Conservation (phyloP, 495 filamentous ascomycete species). For the Penicillium simplicissimum region DNA sequence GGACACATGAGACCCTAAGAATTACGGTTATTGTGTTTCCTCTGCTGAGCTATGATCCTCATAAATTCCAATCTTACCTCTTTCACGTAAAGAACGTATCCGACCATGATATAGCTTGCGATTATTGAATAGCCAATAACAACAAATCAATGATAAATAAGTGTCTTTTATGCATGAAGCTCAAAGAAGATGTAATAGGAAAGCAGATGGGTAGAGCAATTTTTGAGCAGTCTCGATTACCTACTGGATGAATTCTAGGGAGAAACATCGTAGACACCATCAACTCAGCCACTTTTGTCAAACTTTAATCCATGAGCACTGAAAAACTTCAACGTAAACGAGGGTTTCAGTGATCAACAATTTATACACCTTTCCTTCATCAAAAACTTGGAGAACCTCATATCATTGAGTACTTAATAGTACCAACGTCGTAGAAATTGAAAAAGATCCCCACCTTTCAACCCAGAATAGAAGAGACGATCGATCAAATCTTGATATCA, state of each 20-base stretch:
- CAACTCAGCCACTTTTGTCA: background rate
- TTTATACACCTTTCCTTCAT: background rate
- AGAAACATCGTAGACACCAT: no score
- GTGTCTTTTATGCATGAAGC: background rate
- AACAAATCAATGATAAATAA: background rate
- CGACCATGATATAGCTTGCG: background rate
- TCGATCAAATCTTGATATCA: no score
- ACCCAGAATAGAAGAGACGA: background rate
- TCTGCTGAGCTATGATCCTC: background rate
- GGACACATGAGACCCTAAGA: background rate
- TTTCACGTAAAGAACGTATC: background rate
- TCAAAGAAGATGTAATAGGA: background rate
- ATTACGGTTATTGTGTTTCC: background rate
- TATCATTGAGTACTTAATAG: background rate
- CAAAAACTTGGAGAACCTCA: background rate
- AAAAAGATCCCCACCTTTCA: background rate
- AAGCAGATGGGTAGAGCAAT: background rate
- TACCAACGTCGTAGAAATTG: background rate
- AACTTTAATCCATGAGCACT: background rate
- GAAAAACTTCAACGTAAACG: background rate
- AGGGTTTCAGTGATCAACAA: background rate
- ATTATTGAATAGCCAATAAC: background rate
- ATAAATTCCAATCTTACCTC: background rate
- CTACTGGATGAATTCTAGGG: background rate
- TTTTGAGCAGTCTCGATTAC: background rate